A percentile compares a stretch with the other conserved stretches of the same genome.
Evolutionary conservation across 257 asterid species (phyloP).

Genomic region (Ilex aquifolium): DNA sequence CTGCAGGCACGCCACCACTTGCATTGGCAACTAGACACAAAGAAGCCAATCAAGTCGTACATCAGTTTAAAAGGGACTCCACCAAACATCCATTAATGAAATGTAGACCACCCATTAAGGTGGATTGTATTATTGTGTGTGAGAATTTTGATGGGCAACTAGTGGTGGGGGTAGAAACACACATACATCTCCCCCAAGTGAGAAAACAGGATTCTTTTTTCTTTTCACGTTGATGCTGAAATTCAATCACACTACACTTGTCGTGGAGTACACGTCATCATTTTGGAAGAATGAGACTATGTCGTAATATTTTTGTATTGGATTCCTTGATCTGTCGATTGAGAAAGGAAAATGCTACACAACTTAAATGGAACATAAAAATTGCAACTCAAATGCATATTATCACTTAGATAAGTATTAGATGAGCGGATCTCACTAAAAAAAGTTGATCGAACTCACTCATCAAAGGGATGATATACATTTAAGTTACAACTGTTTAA

Average conservation of each 20-base stretch:
- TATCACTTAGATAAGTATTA: too few relatives aligned
- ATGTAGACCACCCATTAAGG: conserved; percentile 38
- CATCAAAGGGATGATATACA: too few relatives aligned
- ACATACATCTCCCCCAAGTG: neutral
- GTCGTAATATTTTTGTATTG: too few relatives aligned
- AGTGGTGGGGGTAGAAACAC: conserved; percentile 14
- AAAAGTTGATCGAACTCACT: too few relatives aligned
- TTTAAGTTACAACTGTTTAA: too few relatives aligned
- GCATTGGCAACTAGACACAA: conserved; percentile 11
- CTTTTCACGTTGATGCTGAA: neutral
- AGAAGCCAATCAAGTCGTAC: conserved; percentile 21
- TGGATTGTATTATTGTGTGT: conserved; percentile 25
- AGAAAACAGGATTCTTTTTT: neutral
- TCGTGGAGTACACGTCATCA: conserved; percentile 40
- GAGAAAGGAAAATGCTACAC: too few relatives aligned
- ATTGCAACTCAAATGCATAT: too few relatives aligned
- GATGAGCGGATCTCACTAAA: too few relatives aligned
- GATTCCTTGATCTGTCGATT: too few relatives aligned
- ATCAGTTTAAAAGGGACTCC: conserved; percentile 35
- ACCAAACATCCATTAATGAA: conserved; percentile 39
- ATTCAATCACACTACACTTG: conserved; percentile 6
- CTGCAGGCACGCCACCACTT: conserved; percentile 19
- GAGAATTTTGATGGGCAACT: conserved; percentile 11
- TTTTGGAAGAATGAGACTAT: neutral
- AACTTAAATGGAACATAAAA: too few relatives aligned